These are phyloP conservation scores for Eudorina sp. DNA, from an alignment of 139 green algal species.

Conservation along the genomic window DNA sequence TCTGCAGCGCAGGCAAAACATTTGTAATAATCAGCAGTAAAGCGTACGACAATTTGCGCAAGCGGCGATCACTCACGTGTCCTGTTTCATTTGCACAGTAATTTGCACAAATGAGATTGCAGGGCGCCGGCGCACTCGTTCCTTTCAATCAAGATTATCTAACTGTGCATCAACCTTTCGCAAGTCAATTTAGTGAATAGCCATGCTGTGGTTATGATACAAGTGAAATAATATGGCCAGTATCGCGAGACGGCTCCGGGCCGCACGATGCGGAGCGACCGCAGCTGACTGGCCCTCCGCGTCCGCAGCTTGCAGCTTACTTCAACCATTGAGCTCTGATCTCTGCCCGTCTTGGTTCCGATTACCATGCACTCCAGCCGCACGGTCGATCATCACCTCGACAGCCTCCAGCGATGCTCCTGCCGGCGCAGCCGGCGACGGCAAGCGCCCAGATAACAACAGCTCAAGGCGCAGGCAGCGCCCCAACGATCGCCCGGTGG, in stretches of 20 bases:
- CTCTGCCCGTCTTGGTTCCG: not conserved
- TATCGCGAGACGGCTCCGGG: constrained; percentile 3
- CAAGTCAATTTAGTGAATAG: too few species aligned
- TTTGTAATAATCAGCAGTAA: too few species aligned
- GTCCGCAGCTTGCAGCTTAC: not conserved
- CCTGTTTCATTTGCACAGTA: too few species aligned
- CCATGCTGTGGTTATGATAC: not conserved
- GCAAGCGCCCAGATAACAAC: not conserved
- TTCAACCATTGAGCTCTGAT: not conserved
- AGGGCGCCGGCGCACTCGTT: too few species aligned
- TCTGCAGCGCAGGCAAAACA: too few species aligned
- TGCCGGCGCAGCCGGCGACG: not conserved
- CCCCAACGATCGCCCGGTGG: not conserved
- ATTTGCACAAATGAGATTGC: too few species aligned
- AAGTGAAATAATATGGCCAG: not conserved
- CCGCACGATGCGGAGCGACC: not conserved
- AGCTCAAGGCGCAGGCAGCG: not conserved
- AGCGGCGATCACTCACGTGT: too few species aligned
- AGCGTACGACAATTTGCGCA: too few species aligned
- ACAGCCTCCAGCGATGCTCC: not conserved
- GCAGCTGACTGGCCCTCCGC: not conserved
- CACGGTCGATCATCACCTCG: not conserved
- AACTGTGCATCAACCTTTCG: too few species aligned
- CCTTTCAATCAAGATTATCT: too few species aligned
- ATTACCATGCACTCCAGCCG: not conserved